Base-by-base conservation (phyloP, 768 basidiomycete species). In the Trametopsis cervina region DNA sequence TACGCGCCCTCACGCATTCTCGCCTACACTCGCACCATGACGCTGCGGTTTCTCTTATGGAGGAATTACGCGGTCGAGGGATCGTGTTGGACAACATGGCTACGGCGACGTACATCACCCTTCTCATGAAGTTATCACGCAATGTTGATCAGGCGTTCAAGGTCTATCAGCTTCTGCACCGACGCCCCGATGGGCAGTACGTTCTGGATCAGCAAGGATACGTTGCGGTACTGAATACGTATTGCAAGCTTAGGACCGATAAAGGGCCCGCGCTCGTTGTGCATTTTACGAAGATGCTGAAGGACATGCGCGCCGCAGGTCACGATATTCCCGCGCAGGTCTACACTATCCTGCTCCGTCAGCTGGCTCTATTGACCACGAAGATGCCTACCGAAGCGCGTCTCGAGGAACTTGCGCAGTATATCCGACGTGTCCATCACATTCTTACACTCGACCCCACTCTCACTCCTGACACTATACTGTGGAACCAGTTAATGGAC, bases 401-500 rank as follows among this genome's bases (percentile, higher is more conserved):
- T 42, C 52, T 56, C 20, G 56, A 64, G 46, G 59, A 68, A 22
- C 66, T 84, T 17, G 61, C 77, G 10, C 63, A 59, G 4, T 67
- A 72, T n/a, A 72, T 84, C 36, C 77, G 80, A 20, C 77, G 81
- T 7, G 72, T 83, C 6, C 89, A 94, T 61, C 78, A 86, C 50
- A 70, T 80, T 47, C 72, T 95, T 59, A 83, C 80, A n/a, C 70
- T 93, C 36, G 89, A 93, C 58, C 72, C 84, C 12, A 74, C 78
- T n/a, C 66, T 93, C 48, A 74, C 82, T 7, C 85, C 89, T 2
- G 84, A 91, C 55, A 65, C 69, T 11, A 63, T 69, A 2, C 70
- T 91, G 11, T 83, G 86, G 76, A 94, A 92, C 60, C 79, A 88
- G 57, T 68, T 96, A 52, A 89, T 96, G 86, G 80, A 89, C 63